Conservation (phyloP, 2,329 filamentous ascomycete species). For the Akanthomyces lecanii region DNA sequence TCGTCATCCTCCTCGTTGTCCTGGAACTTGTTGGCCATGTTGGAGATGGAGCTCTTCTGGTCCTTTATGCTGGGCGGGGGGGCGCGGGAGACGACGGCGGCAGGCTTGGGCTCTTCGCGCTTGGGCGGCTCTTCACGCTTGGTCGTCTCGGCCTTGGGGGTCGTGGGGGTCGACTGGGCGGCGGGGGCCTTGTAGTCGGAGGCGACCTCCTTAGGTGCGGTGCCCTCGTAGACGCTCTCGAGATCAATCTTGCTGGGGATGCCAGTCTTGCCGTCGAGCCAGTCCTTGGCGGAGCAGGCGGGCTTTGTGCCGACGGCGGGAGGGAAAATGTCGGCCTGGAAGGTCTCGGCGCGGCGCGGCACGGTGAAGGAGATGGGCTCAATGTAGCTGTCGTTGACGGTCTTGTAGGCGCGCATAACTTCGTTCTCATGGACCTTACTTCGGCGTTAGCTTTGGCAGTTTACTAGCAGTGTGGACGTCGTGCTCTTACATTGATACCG, state of each 20-base stretch:
- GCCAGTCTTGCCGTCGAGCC: constrained; percentile 79
- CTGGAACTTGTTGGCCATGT: constrained; percentile 80
- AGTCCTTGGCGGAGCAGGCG: constrained; percentile 74
- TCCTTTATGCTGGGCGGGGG: constrained; percentile 70
- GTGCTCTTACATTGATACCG: constrained; percentile 70
- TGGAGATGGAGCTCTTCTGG: constrained; percentile 81
- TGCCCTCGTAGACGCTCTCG: constrained; percentile 85
- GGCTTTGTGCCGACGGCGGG: constrained; percentile 77
- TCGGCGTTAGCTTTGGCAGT: constrained; percentile 21
- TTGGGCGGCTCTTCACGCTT: constrained; percentile 40
- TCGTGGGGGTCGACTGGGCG: constrained; percentile 40
- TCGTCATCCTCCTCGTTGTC: constrained; percentile 64
- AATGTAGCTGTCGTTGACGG: constrained; percentile 88
- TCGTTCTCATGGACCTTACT: constrained; percentile 85
- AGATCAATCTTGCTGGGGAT: constrained; percentile 90
- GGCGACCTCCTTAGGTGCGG: constrained; percentile 71
- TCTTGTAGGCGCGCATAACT: constrained; percentile 94
- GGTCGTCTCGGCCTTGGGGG: constrained; percentile 37
- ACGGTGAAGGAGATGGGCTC: constrained; percentile 98
- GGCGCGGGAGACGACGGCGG: constrained; percentile 38
- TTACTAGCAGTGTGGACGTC: not conserved
- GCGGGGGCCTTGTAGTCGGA: constrained; percentile 60
- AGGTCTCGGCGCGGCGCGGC: constrained; percentile 84
- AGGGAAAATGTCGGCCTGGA: constrained; percentile 96
- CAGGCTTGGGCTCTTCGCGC: constrained; percentile 53